A percentile compares a stretch with the other conserved stretches of the same genome.
Evolutionary conservation across 768 basidiomycete species (phyloP).

Genomic region (Antrodiella citrinella): DNA sequence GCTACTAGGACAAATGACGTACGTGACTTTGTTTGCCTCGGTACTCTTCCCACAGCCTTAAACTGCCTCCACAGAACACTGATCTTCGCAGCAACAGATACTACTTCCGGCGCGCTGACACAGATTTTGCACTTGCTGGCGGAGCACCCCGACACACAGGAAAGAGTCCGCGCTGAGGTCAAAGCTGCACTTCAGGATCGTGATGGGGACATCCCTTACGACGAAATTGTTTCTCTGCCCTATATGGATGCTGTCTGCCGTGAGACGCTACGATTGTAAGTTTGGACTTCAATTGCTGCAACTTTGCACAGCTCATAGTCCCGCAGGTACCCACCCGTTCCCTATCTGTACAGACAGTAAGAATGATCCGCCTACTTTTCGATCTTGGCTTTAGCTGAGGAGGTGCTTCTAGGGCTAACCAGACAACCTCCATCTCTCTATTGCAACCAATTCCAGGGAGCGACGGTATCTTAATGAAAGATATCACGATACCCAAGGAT

Average conservation of each 20-base stretch:
- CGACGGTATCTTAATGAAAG: constrained; percentile 7
- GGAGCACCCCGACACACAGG: constrained; percentile 5
- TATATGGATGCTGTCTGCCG: constrained; percentile 8
- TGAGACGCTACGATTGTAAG: constrained; percentile 8
- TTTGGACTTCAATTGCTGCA: neutral
- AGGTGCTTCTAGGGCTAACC: constrained; percentile 2
- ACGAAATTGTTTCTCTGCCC: constrained; percentile 6
- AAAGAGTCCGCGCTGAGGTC: constrained; percentile 7
- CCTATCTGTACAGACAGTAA: constrained; percentile 4
- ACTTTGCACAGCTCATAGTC: neutral
- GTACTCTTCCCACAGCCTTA: neutral
- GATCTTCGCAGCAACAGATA: constrained; percentile 10
- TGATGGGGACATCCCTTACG: constrained; percentile 6
- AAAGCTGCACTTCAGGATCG: neutral
- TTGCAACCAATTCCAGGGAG: constrained; percentile 5
- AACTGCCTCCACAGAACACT: constrained; percentile 1
- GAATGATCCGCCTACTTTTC: neutral
- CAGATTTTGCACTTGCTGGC: constrained; percentile 7
- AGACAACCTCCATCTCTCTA: constrained; percentile 7
- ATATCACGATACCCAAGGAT: constrained; percentile 31
- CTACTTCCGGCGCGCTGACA: constrained; percentile 7
- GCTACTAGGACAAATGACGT: constrained; percentile 10
- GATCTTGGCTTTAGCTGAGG: neutral
- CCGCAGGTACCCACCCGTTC: constrained; percentile 9
- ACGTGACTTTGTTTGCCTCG: neutral